Evolutionary conservation across 2,329 filamentous ascomycete species (phyloP).

Genomic region (Penicillium verrucosum): DNA sequence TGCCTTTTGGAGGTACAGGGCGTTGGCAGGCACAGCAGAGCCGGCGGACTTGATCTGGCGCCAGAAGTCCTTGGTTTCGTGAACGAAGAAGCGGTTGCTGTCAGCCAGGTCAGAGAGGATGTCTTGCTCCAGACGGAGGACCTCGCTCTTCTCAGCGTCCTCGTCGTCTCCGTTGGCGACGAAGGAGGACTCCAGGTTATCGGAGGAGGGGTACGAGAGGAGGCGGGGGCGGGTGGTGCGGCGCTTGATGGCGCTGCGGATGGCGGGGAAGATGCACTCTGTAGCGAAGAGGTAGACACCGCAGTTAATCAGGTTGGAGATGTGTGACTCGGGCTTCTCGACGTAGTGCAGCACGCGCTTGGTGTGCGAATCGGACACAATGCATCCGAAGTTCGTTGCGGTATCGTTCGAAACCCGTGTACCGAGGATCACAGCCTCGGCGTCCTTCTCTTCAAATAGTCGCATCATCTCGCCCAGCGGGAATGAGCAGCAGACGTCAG

Average conservation of each 20-base stretch:
- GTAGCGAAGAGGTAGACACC: constrained; percentile 97
- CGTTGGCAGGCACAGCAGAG: constrained; percentile 93
- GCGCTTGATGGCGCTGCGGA: constrained; percentile 91
- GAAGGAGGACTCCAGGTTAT: constrained; percentile 75
- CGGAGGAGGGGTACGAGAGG: constrained; percentile 91
- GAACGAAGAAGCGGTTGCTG: constrained; percentile 96
- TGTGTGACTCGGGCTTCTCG: constrained; percentile 96
- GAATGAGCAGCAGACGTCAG: constrained; percentile 98
- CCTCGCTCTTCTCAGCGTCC: constrained; percentile 72
- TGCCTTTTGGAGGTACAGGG: constrained; percentile 92
- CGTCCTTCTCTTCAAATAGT: constrained; percentile 90
- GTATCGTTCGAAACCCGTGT: constrained; percentile 88
- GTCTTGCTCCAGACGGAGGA: constrained; percentile 94
- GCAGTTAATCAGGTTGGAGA: constrained; percentile 98
- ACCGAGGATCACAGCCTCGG: constrained; percentile 92
- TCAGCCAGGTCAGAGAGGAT: constrained; percentile 93
- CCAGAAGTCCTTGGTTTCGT: constrained; percentile 99
- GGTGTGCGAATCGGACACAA: constrained; percentile 89
- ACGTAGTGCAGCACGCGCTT: constrained; percentile 98
- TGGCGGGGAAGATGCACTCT: constrained; percentile 93
- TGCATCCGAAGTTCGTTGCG: constrained; percentile 95
- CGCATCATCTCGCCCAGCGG: constrained; percentile 93
- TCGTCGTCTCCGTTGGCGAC: constrained; percentile 63
- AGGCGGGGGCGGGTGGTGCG: constrained; percentile 87
- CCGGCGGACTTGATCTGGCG: constrained; percentile 99